Evolutionary conservation across 768 basidiomycete species (phyloP).

Genomic region (Dendrothele bispora): DNA sequence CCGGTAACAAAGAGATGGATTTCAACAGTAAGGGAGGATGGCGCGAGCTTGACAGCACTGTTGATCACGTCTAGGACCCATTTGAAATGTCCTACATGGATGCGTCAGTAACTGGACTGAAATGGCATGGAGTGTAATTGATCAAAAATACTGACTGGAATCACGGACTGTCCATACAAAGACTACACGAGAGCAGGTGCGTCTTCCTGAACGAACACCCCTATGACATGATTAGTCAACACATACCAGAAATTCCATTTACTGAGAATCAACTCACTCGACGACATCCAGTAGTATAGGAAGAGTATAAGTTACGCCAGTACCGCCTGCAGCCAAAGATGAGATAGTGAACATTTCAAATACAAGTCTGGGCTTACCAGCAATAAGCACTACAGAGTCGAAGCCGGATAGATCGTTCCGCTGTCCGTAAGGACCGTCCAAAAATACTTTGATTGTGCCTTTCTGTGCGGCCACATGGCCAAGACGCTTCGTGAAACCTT

Average conservation of each 20-base stretch:
- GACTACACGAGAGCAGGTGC: slow-evolving; percentile 28
- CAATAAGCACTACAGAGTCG: slow-evolving; percentile 44
- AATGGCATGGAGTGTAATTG: neutral
- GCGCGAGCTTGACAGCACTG: slow-evolving; percentile 16
- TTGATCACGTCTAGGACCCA: slow-evolving; percentile 28
- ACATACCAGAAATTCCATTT: neutral
- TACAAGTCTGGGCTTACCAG: slow-evolving; percentile 32
- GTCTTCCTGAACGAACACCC: slow-evolving; percentile 16
- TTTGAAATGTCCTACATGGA: slow-evolving; percentile 25
- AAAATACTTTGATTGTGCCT: slow-evolving; percentile 35
- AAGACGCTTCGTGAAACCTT: slow-evolving; percentile 52
- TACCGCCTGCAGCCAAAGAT: slow-evolving; percentile 37
- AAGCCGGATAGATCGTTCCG: slow-evolving; percentile 36
- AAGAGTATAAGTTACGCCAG: slow-evolving; percentile 44
- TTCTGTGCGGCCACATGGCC: slow-evolving; percentile 27
- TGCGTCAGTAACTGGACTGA: too few species aligned
- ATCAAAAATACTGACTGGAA: slow-evolving; percentile 23
- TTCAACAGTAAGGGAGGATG: slow-evolving; percentile 28
- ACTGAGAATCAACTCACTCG: slow-evolving; percentile 26
- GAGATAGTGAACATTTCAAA: neutral
- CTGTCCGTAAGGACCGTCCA: slow-evolving; percentile 56
- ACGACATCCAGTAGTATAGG: slow-evolving; percentile 40
- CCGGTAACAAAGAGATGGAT: slow-evolving; percentile 29
- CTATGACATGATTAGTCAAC: neutral
- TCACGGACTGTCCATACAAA: slow-evolving; percentile 44